Evolutionary conservation across 2,329 filamentous ascomycete genomes (phyloP).

Genomic region (Dothiorella sarmentorum): DNA sequence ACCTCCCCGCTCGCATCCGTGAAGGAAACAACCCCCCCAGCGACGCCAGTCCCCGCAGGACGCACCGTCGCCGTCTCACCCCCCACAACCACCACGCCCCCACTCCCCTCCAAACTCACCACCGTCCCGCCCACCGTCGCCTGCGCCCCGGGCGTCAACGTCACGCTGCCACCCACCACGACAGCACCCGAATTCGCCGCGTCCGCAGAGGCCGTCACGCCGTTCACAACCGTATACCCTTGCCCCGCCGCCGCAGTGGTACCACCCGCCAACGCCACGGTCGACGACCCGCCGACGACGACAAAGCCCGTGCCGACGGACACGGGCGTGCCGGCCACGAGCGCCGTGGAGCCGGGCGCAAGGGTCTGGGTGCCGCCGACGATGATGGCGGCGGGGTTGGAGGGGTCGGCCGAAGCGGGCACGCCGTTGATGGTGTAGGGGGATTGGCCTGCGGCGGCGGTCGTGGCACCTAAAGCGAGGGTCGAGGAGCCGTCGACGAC

Average conservation of each 20-base stretch:
- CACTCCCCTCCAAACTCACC: background rate
- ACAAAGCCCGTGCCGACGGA: slow-evolving; percentile 17
- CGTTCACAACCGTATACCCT: background rate
- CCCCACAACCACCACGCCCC: background rate
- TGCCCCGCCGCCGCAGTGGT: background rate
- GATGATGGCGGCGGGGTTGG: too few species aligned
- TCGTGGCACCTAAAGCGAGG: too few species aligned
- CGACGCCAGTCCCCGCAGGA: background rate
- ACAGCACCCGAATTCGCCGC: background rate
- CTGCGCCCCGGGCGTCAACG: background rate
- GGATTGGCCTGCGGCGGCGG: too few species aligned
- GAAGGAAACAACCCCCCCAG: background rate
- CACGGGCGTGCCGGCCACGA: slow-evolving; percentile 32
- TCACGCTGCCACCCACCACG: background rate
- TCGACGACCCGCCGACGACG: background rate
- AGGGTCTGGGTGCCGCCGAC: slow-evolving; percentile 30
- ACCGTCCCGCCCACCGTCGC: background rate
- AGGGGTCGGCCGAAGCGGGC: background rate
- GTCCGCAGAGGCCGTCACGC: background rate
- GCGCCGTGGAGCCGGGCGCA: slow-evolving; percentile 30
- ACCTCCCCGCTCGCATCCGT: background rate
- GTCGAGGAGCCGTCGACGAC: too few species aligned
- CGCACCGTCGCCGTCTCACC: background rate
- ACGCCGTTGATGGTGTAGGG: too few species aligned
- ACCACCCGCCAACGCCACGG: background rate